These are phyloP conservation scores for Pyrenochaeta sp. DNA, from an alignment of 2,329 filamentous ascomycete species.

Conservation along the genomic window DNA sequence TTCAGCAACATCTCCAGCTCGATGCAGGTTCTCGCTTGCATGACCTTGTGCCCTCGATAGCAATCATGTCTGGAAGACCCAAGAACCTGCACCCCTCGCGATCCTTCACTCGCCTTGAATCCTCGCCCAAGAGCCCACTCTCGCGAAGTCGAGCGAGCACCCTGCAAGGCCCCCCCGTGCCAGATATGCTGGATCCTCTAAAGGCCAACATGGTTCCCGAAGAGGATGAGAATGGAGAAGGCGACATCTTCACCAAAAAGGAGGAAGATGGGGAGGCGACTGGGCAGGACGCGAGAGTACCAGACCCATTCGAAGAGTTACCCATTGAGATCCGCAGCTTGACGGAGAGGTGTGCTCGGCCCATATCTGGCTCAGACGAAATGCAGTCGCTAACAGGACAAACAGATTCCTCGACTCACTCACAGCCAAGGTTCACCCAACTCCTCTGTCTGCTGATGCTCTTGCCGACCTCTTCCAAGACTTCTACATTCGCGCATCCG, in stretches of 20 bases:
- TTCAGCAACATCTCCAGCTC: constrained; percentile 30
- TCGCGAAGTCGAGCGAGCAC: constrained; percentile 57
- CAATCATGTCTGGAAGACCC: constrained; percentile 42
- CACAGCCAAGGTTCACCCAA: constrained; percentile 83
- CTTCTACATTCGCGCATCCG: constrained; percentile 83
- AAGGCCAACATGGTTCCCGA: constrained; percentile 48
- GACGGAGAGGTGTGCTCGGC: constrained; percentile 73
- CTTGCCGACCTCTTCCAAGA: constrained; percentile 91
- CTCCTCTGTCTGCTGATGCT: constrained; percentile 82
- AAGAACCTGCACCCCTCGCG: constrained; percentile 53
- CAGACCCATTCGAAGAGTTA: constrained; percentile 83
- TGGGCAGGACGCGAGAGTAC: constrained; percentile 44
- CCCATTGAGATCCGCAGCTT: constrained; percentile 93
- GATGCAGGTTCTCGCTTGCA: constrained; percentile 26
- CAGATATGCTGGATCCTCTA: constrained; percentile 55
- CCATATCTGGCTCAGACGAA: neutral
- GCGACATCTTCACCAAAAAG: constrained; percentile 53
- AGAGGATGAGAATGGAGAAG: constrained; percentile 42
- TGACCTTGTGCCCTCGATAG: constrained; percentile 7
- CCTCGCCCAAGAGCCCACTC: constrained; percentile 42
- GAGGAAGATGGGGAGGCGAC: constrained; percentile 42
- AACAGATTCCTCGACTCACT: constrained; percentile 88
- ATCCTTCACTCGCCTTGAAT: constrained; percentile 61
- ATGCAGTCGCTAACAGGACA: constrained; percentile 1
- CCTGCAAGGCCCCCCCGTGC: constrained; percentile 53